Evolutionary conservation across 768 basidiomycete genomes (phyloP), one percentile per base, ranked within the genome.

Genomic region (Leucocoprinus leucothites): DNA sequence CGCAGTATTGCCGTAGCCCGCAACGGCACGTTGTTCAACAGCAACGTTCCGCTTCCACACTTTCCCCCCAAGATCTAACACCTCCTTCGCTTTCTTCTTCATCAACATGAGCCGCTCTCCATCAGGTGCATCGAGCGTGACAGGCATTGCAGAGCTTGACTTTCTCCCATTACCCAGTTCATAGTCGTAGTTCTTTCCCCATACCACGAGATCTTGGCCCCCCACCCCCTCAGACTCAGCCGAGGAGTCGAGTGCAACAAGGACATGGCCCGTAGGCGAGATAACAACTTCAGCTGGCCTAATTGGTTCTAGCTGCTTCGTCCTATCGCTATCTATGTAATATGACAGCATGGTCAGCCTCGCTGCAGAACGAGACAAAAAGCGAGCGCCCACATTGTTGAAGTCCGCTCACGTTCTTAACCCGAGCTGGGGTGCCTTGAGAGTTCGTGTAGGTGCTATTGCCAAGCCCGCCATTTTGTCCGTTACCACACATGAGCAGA

Each of bases 401-500:
- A 22, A 96, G 72, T 9, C 91, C 91, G 63, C 91, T 93, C 55
- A 96, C 76, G 42, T 82, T 84, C 69, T 85, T 93, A 2, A 88
- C 87, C 53, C 84, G 84, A 0, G 82, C 74, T 2, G 91, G 94
- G 34, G 73, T 74, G 42, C 84, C 79, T 63, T 89, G 89, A 0
- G 84, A 84, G 54, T 80, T 91, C 62, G 81, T 89, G 71, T 80
- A 92, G 16, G 70, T 56, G 53, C 79, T 80, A 47, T 81, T 88
- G 2, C 89, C 90, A 9, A 92, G 74, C 14, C 87, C 87, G 14
- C 94, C 91, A 68, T 80, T 88, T 64, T 91, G 85, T 1, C 93
- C 94, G 64, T 91, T 90, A 2, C 93, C 92, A 62, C 86, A 87
- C 57, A 88, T 82, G 25, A 94, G 77, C 2, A 94, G 50, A 43